phyloP scores from a whole-genome alignment of 2,329 filamentous ascomycete genomes.

The Nothomitra cinnamomea region DNA sequence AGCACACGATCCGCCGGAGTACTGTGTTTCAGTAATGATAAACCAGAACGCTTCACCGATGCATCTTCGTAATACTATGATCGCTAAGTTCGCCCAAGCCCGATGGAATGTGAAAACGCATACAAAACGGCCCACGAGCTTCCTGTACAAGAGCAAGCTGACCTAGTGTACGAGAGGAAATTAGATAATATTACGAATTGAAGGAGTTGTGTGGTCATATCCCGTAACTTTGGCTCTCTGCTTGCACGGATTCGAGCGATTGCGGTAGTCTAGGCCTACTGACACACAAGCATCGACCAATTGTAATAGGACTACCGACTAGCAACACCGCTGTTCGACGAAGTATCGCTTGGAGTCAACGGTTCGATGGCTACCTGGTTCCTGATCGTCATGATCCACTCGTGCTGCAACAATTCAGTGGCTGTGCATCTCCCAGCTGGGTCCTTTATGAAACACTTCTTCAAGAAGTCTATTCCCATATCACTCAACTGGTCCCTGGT shows the following conservation, averaged over 20 bases:
- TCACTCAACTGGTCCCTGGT: slow-evolving; percentile 67
- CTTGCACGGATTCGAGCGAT: not conserved
- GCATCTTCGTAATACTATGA: not conserved
- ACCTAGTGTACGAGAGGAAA: not conserved
- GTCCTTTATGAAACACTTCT: slow-evolving; percentile 72
- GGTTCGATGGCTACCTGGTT: slow-evolving; percentile 45
- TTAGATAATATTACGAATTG: no score
- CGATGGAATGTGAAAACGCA: not conserved
- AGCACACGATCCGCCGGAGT: not conserved
- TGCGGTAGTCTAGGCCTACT: not conserved
- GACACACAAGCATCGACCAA: not conserved
- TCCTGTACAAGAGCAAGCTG: not conserved
- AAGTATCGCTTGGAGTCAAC: slow-evolving; percentile 40
- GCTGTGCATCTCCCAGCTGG: slow-evolving; percentile 64
- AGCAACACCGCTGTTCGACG: not conserved
- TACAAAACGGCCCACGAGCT: not conserved
- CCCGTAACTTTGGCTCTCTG: no score
- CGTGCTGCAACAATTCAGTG: slow-evolving; percentile 79
- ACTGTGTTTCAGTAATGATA: not conserved
- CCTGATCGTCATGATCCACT: slow-evolving; percentile 62
- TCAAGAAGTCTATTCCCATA: slow-evolving; percentile 73
- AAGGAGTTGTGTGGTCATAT: not conserved
- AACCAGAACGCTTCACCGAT: not conserved
- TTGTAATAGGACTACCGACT: not conserved
- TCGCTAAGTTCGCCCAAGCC: not conserved